A percentile compares a stretch with the other conserved stretches of the same genome.
Evolutionary conservation across 352 stramenopile genomes (phyloP).

Genomic region (Nothophytophthora sp.): DNA sequence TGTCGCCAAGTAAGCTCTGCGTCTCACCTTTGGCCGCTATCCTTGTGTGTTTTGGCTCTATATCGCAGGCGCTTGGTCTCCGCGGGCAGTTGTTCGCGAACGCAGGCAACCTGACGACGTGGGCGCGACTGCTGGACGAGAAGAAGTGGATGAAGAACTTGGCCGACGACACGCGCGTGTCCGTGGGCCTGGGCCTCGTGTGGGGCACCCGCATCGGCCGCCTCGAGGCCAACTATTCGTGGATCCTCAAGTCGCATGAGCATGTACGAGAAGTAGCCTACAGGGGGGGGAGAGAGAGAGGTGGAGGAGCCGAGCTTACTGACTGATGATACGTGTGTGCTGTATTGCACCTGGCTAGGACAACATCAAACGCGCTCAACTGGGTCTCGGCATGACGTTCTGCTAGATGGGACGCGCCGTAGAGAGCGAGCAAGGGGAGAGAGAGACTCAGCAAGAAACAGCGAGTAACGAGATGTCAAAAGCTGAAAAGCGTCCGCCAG

Average conservation of each 20-base stretch:
- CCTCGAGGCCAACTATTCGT: slow-evolving; percentile 92
- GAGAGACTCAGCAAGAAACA: too few species aligned
- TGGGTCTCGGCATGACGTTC: slow-evolving; percentile 86
- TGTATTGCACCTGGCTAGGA: slow-evolving; percentile 45
- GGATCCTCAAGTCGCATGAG: slow-evolving; percentile 82
- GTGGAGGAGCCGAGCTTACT: too few species aligned
- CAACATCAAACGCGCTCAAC: slow-evolving; percentile 85
- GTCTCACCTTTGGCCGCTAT: slow-evolving; percentile 13
- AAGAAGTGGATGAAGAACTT: slow-evolving; percentile 93
- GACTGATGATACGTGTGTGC: not conserved
- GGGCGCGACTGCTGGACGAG: slow-evolving; percentile 79
- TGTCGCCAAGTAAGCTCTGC: slow-evolving; percentile 3
- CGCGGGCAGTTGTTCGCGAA: slow-evolving; percentile 91
- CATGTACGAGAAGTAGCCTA: too few species aligned
- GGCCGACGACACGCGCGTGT: slow-evolving; percentile 82
- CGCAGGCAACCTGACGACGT: slow-evolving; percentile 89
- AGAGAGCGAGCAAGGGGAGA: slow-evolving; percentile 11
- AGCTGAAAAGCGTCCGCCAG: too few species aligned
- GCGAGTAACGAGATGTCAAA: not conserved
- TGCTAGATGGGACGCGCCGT: slow-evolving; percentile 44
- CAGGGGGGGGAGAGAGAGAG: too few species aligned
- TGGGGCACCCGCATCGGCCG: slow-evolving; percentile 85
- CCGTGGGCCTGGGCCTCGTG: slow-evolving; percentile 86
- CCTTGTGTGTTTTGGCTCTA: slow-evolving; percentile 12
- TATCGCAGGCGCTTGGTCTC: slow-evolving; percentile 79